Conservation (phyloP, 495 filamentous ascomycete species). For the Penicillium ucsense region DNA sequence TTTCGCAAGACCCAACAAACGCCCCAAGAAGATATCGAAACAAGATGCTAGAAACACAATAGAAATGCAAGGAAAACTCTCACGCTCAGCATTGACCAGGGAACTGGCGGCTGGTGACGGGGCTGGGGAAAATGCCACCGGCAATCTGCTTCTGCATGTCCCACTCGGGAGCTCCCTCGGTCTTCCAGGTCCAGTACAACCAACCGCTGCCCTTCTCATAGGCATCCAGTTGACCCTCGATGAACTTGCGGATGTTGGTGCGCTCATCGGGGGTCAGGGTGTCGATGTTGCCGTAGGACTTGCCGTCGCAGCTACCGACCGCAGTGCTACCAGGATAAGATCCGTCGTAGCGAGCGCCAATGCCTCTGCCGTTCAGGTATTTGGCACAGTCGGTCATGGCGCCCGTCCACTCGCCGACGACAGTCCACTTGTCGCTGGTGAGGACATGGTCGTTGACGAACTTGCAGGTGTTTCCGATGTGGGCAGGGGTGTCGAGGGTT, state of each 20-base stretch:
- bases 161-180: slow-evolving; percentile 82
- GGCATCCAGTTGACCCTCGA: slow-evolving; percentile 66
- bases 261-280: slow-evolving; percentile 43
- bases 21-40: neutral
- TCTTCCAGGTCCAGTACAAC: slow-evolving; percentile 83
- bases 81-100: slow-evolving; percentile 31
- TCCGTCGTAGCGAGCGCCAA: slow-evolving; percentile 64
- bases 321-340: slow-evolving; percentile 36
- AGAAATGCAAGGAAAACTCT: neutral
- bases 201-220: slow-evolving; percentile 61
- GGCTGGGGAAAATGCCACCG: slow-evolving; percentile 53
- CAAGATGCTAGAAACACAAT: neutral
- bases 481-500: slow-evolving; percentile 32
- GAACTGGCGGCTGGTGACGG: slow-evolving; percentile 40
- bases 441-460: slow-evolving; percentile 37
- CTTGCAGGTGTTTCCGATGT: slow-evolving; percentile 43
- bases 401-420: slow-evolving; percentile 63
- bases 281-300: slow-evolving; percentile 45
- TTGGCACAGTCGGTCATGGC: slow-evolving; percentile 68
- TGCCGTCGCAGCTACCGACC: slow-evolving; percentile 51
- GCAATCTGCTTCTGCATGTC: slow-evolving; percentile 59
- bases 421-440: slow-evolving; percentile 56
- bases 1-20: too few relatives aligned
- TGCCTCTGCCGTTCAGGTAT: slow-evolving; percentile 59
- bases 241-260: slow-evolving; percentile 48